A percentile compares a stretch with the other conserved stretches of the same genome.
Conservation (phyloP, 2,329 filamentous ascomycete genomes). For the Dactylella cylindrospora region DNA sequence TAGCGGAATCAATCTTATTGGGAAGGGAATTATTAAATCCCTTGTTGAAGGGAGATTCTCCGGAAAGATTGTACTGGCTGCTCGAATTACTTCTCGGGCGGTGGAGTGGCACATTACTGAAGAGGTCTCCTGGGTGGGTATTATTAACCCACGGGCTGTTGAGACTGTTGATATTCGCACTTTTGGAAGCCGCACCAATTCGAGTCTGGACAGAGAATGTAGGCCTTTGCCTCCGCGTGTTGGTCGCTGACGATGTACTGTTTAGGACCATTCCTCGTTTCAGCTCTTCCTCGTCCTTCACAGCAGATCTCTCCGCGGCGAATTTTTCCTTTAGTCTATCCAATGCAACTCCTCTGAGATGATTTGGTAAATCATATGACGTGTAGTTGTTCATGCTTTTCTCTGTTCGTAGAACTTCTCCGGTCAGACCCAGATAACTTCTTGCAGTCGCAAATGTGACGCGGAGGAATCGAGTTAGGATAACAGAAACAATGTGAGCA, state of each 20-base stretch:
- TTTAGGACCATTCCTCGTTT: constrained; percentile 90
- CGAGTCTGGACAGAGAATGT: constrained; percentile 65
- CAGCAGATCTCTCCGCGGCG: constrained; percentile 75
- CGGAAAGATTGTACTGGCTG: constrained; percentile 23
- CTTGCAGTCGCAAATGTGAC: constrained; percentile 94
- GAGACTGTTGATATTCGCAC: constrained; percentile 8
- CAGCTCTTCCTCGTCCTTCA: constrained; percentile 74
- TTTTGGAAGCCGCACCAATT: constrained; percentile 54
- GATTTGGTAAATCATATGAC: constrained; percentile 85
- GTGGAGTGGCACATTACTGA: constrained; percentile 37
- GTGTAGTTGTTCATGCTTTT: constrained; percentile 93
- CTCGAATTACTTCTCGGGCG: constrained; percentile 31
- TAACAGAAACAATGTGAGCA: constrained; percentile 96
- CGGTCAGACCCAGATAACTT: constrained; percentile 87
- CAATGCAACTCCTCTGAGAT: constrained; percentile 79
- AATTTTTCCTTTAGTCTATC: constrained; percentile 92
- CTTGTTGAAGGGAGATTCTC: constrained; percentile 15
- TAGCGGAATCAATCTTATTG: constrained; percentile 14
- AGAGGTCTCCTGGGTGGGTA: constrained; percentile 36
- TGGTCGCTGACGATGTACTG: constrained; percentile 63
- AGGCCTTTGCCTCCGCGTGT: constrained; percentile 66
- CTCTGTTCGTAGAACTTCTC: constrained; percentile 88
- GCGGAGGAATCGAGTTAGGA: constrained; percentile 86
- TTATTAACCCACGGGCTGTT: constrained; percentile 30
- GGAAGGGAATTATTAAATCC: constrained; percentile 13